Evolutionary conservation across 2,329 filamentous ascomycete genomes (phyloP).

Genomic region (Cercospora berteroae): DNA sequence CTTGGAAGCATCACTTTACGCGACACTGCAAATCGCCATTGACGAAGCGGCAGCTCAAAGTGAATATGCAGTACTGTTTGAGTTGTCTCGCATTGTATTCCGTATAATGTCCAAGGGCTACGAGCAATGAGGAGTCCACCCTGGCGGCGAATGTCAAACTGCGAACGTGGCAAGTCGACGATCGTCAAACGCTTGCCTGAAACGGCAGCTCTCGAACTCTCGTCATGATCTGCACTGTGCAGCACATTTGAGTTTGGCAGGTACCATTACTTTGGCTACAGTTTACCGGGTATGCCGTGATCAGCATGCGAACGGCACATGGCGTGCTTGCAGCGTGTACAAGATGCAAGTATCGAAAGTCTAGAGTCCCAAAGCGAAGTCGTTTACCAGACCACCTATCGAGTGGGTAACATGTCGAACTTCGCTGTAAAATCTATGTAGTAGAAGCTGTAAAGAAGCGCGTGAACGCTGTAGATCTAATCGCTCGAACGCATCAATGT

Average conservation of each 20-base stretch:
- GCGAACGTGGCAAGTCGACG: neutral
- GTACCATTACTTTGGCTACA: neutral
- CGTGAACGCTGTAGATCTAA: neutral
- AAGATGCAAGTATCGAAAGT: neutral
- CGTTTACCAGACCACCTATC: neutral
- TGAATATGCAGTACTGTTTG: neutral
- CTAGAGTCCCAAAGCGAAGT: neutral
- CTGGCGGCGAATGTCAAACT: neutral
- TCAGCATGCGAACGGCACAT: neutral
- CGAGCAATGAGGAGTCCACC: neutral
- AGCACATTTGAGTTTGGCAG: neutral
- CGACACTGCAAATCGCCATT: neutral
- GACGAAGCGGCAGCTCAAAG: neutral
- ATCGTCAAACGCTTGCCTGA: neutral
- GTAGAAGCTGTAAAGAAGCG: neutral
- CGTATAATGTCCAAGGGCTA: neutral
- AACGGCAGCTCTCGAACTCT: neutral
- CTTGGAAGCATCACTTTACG: neutral
- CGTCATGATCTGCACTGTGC: constrained; percentile 7
- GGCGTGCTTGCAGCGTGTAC: neutral
- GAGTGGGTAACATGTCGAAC: neutral
- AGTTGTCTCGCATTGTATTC: neutral
- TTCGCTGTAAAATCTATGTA: neutral
- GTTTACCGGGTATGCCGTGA: constrained; percentile 7
- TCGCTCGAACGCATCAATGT: constrained; percentile 1